Evolutionary conservation across 2,329 filamentous ascomycete species (phyloP).

Genomic region (Elsinoe fawcettii): DNA sequence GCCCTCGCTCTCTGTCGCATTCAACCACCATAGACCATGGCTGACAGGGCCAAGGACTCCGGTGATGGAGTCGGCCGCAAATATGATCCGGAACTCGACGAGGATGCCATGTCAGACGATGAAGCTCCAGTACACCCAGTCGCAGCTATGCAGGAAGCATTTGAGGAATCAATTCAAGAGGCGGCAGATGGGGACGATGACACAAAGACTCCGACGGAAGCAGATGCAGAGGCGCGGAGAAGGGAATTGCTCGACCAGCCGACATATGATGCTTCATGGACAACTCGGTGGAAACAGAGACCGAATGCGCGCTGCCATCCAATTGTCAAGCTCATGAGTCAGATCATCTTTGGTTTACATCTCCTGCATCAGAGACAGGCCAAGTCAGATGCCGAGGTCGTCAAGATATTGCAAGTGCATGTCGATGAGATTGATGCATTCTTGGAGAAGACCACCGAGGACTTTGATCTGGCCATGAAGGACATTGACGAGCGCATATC

Average conservation of each 20-base stretch:
- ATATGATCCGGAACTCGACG: conserved; percentile 14
- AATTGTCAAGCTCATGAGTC: conserved; percentile 79
- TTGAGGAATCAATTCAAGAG: conserved; percentile 73
- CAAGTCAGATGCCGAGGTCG: conserved; percentile 80
- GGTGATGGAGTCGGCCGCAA: conserved; percentile 5
- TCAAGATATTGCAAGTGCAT: conserved; percentile 80
- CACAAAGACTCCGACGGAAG: conserved; percentile 36
- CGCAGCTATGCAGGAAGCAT: conserved; percentile 67
- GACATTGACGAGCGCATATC: conserved; percentile 76
- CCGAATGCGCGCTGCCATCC: conserved; percentile 75
- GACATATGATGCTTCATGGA: conserved; percentile 63
- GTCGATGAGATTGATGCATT: conserved; percentile 93
- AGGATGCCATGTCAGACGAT: conserved; percentile 19
- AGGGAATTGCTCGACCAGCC: conserved; percentile 60
- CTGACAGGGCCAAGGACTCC: conserved; percentile 9
- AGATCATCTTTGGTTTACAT: conserved; percentile 91
- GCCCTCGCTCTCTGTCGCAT: neutral
- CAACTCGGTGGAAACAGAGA: conserved; percentile 66
- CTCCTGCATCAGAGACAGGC: conserved; percentile 76
- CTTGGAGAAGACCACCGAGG: conserved; percentile 75
- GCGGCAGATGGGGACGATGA: conserved; percentile 38
- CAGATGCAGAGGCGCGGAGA: conserved; percentile 54
- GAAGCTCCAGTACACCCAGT: conserved; percentile 61
- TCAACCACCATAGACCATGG: conserved; percentile 6
- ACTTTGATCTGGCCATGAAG: conserved; percentile 67